Percentiles rank a stretch among this genome's conserved stretches.
phyloP scores from a whole-genome alignment of 2,329 filamentous ascomycete genomes.

The Venturia pyrina region DNA sequence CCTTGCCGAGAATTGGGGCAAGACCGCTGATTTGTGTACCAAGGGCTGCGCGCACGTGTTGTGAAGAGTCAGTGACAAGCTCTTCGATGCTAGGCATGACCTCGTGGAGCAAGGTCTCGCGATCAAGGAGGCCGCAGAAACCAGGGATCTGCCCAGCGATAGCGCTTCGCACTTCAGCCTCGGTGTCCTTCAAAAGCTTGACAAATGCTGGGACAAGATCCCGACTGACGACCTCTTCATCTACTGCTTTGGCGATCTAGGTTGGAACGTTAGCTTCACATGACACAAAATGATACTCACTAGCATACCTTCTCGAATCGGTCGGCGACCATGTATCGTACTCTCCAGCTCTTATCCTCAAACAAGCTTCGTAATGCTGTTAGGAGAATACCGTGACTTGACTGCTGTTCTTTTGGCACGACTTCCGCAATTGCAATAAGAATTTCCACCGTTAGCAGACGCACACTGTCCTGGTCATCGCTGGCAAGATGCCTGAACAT shows the following conservation, averaged over 20 bases:
- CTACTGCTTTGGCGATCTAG: slow-evolving; percentile 94
- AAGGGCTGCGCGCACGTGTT: slow-evolving; percentile 90
- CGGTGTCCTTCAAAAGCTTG: slow-evolving; percentile 93
- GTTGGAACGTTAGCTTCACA: slow-evolving; percentile 9
- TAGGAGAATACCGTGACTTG: slow-evolving; percentile 86
- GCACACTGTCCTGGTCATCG: slow-evolving; percentile 96
- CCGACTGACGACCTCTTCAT: slow-evolving; percentile 88
- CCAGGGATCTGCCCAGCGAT: slow-evolving; percentile 95
- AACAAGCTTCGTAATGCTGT: slow-evolving; percentile 87
- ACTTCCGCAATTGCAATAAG: slow-evolving; percentile 94
- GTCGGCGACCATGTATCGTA: slow-evolving; percentile 98
- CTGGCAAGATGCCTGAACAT: slow-evolving; percentile 93
- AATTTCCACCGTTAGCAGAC: slow-evolving; percentile 89
- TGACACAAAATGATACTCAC: background rate
- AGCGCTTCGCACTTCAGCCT: slow-evolving; percentile 93
- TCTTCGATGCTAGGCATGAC: slow-evolving; percentile 97
- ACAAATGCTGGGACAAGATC: slow-evolving; percentile 96
- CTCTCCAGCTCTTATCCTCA: slow-evolving; percentile 98
- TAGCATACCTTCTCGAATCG: slow-evolving; percentile 79
- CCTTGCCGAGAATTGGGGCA: slow-evolving; percentile 92
- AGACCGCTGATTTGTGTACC: slow-evolving; percentile 96
- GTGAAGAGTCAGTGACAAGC: slow-evolving; percentile 87
- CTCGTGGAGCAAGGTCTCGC: slow-evolving; percentile 79
- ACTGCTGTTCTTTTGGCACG: slow-evolving; percentile 95
- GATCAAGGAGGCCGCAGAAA: slow-evolving; percentile 85